Evolutionary conservation across 1,284 basidiomycete genomes (phyloP).

Genomic region (Thelephora terrestris): DNA sequence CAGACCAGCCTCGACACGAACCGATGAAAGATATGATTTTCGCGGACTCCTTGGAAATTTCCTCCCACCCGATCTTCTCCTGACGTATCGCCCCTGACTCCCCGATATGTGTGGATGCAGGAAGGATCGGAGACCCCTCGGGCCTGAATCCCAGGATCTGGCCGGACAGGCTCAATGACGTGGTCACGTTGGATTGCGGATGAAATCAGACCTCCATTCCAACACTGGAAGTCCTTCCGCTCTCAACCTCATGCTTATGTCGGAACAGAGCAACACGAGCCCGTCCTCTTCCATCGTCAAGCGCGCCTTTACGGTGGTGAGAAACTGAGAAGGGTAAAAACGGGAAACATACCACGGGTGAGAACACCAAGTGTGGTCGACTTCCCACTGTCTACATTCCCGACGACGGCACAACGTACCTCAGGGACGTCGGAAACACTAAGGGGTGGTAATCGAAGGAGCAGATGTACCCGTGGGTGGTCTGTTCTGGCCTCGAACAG

Average conservation of each 20-base stretch:
- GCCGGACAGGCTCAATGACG: background rate
- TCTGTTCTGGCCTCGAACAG: slow-evolving; percentile 37
- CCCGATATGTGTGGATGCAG: slow-evolving; percentile 41
- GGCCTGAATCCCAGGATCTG: slow-evolving; percentile 82
- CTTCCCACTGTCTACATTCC: slow-evolving; percentile 92
- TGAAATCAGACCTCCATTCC: slow-evolving; percentile 78
- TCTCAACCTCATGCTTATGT: slow-evolving; percentile 97
- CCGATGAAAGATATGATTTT: slow-evolving; percentile 96
- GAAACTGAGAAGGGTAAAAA: slow-evolving; percentile 18
- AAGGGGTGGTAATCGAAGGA: slow-evolving; percentile 63
- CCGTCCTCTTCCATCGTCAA: slow-evolving; percentile 93
- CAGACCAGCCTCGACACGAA: slow-evolving; percentile 16
- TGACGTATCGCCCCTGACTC: slow-evolving; percentile 58
- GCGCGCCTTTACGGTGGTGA: slow-evolving; percentile 43
- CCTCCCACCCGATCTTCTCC: slow-evolving; percentile 92
- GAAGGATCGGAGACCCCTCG: slow-evolving; percentile 67
- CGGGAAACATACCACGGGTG: slow-evolving; percentile 45
- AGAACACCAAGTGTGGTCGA: slow-evolving; percentile 87
- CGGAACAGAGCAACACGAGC: slow-evolving; percentile 90
- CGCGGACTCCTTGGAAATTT: slow-evolving; percentile 84
- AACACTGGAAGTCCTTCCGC: slow-evolving; percentile 88
- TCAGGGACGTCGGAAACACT: slow-evolving; percentile 71
- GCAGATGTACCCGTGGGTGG: slow-evolving; percentile 44
- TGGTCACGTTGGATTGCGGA: background rate
- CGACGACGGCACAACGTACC: slow-evolving; percentile 91